Base-by-base conservation (phyloP, 805 yeast genomes). In the Saccharomycopsis synnaedendra region DNA sequence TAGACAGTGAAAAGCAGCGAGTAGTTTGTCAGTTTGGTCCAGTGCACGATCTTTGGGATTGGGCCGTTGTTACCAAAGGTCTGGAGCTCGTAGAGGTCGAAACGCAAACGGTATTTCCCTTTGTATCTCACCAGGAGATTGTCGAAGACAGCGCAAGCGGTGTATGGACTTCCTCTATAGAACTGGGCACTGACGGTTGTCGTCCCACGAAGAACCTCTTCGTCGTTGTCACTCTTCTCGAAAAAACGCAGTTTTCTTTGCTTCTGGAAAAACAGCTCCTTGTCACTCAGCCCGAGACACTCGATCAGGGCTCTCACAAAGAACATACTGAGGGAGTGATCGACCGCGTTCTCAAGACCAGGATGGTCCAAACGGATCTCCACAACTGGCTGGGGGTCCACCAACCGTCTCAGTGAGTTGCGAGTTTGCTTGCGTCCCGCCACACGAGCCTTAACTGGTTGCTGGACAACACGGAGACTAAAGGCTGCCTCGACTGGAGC, bases 321-420 rank as follows among this genome's bases (percentile, higher is more conserved):
- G 36, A 49, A 51, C 36, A 49, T 49, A 11, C 51, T 43, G 39
- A 51, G 41, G 30, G 44, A 36, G 34, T 51, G 52, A 32, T 51
- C 54, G 10, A 51, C 43, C 5, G 46, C 34, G 37, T 51, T 51
- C 8, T 28, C 40, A 32, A 35, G 7, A n/a, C 8, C 32, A 33
- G 41, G 28, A 30, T 46, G 27, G 11, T 42, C 31, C 4, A 53
- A 36, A 30, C 47, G 42, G 36, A 53, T 48, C 33, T 53, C 49
- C 19, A 53, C 47, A 6, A 53, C 52, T 11, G 55, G 55, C 32
- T 51, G 55, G 4, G 55, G 55, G 41, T 53, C 55, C 28, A 53
- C 55, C 29, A 53, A 39, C 41, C 55, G 32, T 46, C 55, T 53
- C 11, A 50, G 42, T 29, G 44, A 39, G 41, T 48, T 48, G 29